phyloP scores from a whole-genome alignment of 768 basidiomycete genomes.

The Boletus subcaerulescens region DNA sequence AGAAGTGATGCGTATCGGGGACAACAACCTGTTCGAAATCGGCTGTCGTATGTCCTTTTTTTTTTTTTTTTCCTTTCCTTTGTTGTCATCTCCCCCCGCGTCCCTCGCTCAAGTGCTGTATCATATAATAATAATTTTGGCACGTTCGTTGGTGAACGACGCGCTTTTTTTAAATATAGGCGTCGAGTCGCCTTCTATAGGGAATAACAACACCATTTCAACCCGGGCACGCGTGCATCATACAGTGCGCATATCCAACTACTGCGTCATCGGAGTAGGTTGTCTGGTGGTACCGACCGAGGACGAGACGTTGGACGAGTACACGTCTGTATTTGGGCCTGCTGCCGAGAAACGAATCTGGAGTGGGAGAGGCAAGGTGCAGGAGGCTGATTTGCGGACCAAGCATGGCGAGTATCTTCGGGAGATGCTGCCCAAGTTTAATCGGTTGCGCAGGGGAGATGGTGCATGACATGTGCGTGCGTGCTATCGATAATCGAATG shows the following conservation, averaged over 20 bases:
- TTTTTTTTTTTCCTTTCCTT: no score
- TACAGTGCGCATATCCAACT: slow-evolving; percentile 71
- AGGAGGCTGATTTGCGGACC: slow-evolving; percentile 76
- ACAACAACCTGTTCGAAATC: slow-evolving; percentile 93
- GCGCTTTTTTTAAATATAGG: slow-evolving; percentile 49
- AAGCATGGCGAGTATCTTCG: slow-evolving; percentile 92
- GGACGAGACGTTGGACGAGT: slow-evolving; percentile 76
- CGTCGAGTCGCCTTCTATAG: slow-evolving; percentile 82
- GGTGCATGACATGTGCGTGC: slow-evolving; percentile 36
- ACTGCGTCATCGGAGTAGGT: slow-evolving; percentile 80
- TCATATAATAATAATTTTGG: not conserved
- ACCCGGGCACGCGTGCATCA: slow-evolving; percentile 83
- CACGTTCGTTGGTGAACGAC: no score
- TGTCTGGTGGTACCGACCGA: slow-evolving; percentile 77
- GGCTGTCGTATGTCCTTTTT: slow-evolving; percentile 69
- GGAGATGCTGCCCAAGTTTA: slow-evolving; percentile 91
- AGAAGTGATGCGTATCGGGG: slow-evolving; percentile 89
- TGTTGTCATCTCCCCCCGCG: no score
- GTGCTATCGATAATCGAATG: not conserved
- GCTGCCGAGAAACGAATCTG: slow-evolving; percentile 71
- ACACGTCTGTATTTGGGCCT: slow-evolving; percentile 81
- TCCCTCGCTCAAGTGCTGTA: no score
- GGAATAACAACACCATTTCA: slow-evolving; percentile 82
- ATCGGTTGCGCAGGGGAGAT: slow-evolving; percentile 63
- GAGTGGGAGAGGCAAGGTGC: slow-evolving; percentile 81